phyloP scores from a whole-genome alignment of 345 rosid genomes.

The Eutrema yunnanense region DNA sequence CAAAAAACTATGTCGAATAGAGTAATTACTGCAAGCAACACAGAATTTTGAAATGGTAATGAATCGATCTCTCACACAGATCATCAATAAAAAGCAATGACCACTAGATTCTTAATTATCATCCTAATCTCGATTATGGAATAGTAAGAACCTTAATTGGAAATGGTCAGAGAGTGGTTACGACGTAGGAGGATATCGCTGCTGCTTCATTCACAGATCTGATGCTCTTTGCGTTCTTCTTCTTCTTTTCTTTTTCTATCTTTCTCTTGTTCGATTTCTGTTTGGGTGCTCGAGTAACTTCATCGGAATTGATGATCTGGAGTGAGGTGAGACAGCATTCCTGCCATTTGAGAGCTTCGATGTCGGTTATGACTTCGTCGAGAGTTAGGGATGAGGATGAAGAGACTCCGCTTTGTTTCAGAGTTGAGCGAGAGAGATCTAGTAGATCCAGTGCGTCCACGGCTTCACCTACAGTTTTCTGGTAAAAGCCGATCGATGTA shows the following conservation, averaged over 20 bases:
- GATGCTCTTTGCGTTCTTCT: neutral
- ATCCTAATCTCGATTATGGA: neutral
- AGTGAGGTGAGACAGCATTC: conserved; percentile 26
- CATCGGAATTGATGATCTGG: conserved; percentile 13
- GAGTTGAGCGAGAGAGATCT: conserved; percentile 28
- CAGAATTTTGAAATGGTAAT: neutral
- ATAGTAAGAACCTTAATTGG: neutral
- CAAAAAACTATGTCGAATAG: neutral
- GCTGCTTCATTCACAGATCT: neutral
- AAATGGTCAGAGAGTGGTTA: neutral
- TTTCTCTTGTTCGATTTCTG: conserved; percentile 8
- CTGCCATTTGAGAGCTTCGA: conserved; percentile 31
- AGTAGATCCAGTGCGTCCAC: conserved; percentile 15
- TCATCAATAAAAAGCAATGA: neutral
- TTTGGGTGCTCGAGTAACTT: neutral
- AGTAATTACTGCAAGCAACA: neutral
- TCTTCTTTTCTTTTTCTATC: neutral
- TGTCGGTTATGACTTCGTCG: conserved; percentile 23
- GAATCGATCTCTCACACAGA: neutral
- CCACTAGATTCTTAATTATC: neutral
- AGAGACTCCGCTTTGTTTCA: neutral
- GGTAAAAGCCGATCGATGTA: neutral
- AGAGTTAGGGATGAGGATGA: conserved; percentile 9
- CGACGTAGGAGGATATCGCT: neutral
- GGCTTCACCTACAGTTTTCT: conserved; percentile 20